These are phyloP conservation scores for Paramyrothecium roridum DNA, from an alignment of 2,329 filamentous ascomycete genomes.

Conservation along the genomic window DNA sequence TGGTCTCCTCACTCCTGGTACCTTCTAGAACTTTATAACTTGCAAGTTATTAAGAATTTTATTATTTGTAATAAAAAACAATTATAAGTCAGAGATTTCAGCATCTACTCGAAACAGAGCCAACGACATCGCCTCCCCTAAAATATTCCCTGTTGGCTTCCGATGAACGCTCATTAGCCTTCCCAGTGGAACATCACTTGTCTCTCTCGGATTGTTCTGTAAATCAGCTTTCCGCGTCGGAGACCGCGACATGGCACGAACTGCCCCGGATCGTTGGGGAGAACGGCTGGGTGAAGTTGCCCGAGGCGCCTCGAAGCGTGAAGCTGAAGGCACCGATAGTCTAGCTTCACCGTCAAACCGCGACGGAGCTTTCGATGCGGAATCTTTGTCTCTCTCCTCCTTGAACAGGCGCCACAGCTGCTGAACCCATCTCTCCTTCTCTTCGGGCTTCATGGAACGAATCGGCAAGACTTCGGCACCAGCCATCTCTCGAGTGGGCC, in stretches of 20 bases:
- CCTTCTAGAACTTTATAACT: too few species aligned
- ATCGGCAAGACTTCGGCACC: constrained; percentile 30
- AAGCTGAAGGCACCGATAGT: constrained; percentile 4
- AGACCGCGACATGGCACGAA: constrained; percentile 8
- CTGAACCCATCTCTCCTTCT: constrained; percentile 30
- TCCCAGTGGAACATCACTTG: constrained; percentile 5
- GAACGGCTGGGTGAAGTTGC: background rate
- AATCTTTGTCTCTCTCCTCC: constrained; percentile 14
- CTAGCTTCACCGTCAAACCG: constrained; percentile 7
- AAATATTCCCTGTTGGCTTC: constrained; percentile 7
- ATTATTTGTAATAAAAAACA: too few species aligned
- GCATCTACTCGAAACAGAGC: constrained; percentile 6
- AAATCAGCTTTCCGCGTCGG: constrained; percentile 1
- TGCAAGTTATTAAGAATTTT: too few species aligned
- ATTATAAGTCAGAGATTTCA: too few species aligned
- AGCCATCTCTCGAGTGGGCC: constrained; percentile 31
- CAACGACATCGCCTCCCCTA: constrained; percentile 7
- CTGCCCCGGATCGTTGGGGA: constrained; percentile 2
- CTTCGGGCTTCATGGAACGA: constrained; percentile 29
- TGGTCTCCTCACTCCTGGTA: too few species aligned
- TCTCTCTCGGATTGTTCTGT: background rate
- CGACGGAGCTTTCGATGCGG: constrained; percentile 1
- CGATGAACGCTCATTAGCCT: constrained; percentile 10
- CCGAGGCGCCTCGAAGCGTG: constrained; percentile 14
- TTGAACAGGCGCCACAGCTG: constrained; percentile 23